Evolutionary conservation across 2,329 filamentous ascomycete species (phyloP), one percentile per base, ranked within the genome.

Genomic region (Xylaria hypoxylon): DNA sequence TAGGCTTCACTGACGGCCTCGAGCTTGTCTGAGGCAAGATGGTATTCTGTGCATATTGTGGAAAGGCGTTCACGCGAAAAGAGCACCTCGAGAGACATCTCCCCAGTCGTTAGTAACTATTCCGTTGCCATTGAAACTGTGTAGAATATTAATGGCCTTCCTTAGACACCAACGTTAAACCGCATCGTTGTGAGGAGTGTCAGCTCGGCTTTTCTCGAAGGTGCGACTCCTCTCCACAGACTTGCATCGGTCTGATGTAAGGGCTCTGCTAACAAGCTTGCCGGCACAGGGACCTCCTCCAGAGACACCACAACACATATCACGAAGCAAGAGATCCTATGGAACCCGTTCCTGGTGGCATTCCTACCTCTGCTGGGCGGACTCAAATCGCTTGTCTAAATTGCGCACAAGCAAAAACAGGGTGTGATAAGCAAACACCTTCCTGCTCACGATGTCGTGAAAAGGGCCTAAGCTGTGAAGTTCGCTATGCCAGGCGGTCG

Each of bases 41-140:
- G 79, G 78, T 86, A 55, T 86, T 79, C 73, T 87, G 85, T 70
- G 79, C 84, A 19, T 86, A 86, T 71, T 87, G 84, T 72, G 84
- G 84, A 62, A 86, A 84, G 77, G 79, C 77, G 71, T 87, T 87
- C 74, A 86, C 83, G 56, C 80, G 84, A 71, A 86, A 86, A 73
- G 85, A 87, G 70, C 85, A 87, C 72, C 75, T 86, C n/a, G 85
- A 87, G 70, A 81, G 85, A 68, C 85, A 86, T 67, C 80, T 87
- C 45, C 83, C 84, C 10, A 83, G 74, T 61, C 85, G 85, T 86
- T 73, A 77, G 84, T 77, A 40, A 35, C 38, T 22, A 24, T 48
- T 7, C 52, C 24, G 42, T 58, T 28, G 1, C 24, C 48, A 35
- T 61, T n/a, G 26, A 47, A 59, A 44, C 38, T 31, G n/a, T 7